Evolutionary conservation across 176 grass and related monocot genomes (phyloP), one percentile per base, ranked within the genome.

Genomic region (Puya raimondii): DNA sequence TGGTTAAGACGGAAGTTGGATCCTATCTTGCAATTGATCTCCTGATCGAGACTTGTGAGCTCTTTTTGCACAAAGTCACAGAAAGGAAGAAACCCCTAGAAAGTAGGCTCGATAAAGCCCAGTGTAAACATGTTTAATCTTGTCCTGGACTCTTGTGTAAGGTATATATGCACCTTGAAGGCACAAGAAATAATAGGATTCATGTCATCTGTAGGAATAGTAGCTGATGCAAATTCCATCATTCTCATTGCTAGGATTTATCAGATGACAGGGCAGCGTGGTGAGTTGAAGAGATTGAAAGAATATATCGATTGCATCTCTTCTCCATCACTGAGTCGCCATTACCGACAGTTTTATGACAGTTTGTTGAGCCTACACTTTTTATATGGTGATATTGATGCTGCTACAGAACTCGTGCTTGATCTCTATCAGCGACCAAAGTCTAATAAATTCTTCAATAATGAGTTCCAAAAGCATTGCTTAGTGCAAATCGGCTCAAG

Each of bases 301-400:
- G 76, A 66, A 74, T 82, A 77, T 48, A 80, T 90, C 4, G 74
- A 87, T 81, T 67, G 74, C 68, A 74, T 87, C 33, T 63, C 25
- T 17, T 63, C 48, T 57, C 64, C 69, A 66, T 21, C 48, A 71
- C 79, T 90, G 54, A 56, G 70, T 85, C 72, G 70, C 33, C 83
- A 81, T 63, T 89, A 73, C 81, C 73, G 65, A 22, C 68, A 85
- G 79, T 92, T 97, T 72, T 92, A 90, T 74, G 89, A 88, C 69
- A 76, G 68, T 75, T 79, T 97, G 53, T 74, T 92, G 74, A 92
- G 80, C 65, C 50, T 97, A 67, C 79, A 92, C 53, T 92, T 92
- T 76, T 90, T 81, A 74, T 85, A 87, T 79, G 75, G 85, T 84
- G 93, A 92, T 63, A 71, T 92, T 17, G 81, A 97, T 83, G 70